These are phyloP conservation scores for Metschnikowia borealis DNA, from an alignment of 805 yeast species.

Conservation along the genomic window DNA sequence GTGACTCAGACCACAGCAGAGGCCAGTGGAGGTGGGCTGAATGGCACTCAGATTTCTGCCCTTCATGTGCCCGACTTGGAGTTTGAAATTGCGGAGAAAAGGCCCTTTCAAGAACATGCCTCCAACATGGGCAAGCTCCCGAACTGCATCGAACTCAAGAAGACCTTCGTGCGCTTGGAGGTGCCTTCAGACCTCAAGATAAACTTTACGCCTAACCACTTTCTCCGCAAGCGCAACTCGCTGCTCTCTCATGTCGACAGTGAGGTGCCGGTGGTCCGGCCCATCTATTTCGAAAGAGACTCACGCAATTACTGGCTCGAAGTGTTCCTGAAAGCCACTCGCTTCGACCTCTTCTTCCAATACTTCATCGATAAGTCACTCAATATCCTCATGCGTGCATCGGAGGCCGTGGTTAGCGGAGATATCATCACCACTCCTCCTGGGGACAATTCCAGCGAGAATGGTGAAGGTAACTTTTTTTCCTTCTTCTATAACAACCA, in stretches of 20 bases:
- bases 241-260: background rate
- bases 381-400: slow-evolving; percentile 23
- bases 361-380: slow-evolving; percentile 38
- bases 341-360: slow-evolving; percentile 28
- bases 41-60: background rate
- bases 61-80: background rate
- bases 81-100: background rate
- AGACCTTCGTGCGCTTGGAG: background rate
- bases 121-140: background rate
- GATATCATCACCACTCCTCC: slow-evolving; percentile 11
- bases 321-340: slow-evolving; percentile 25
- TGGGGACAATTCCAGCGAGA: background rate
- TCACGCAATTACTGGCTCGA: slow-evolving; percentile 28
- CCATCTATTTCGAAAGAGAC: slow-evolving; percentile 25
- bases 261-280: slow-evolving; percentile 11
- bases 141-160: background rate
- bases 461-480: background rate
- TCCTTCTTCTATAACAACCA: slow-evolving; percentile 25
- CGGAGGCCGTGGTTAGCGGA: slow-evolving; percentile 16
- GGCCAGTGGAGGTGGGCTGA: background rate
- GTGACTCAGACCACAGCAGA: background rate
- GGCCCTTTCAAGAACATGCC: too few relatives aligned
- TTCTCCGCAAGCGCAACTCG: slow-evolving; percentile 2
- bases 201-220: slow-evolving; percentile 2
- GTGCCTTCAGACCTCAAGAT: background rate